A percentile compares a stretch with the other conserved stretches of the same genome.
These are phyloP conservation scores for Calonectria fujianensis DNA, from an alignment of 2,329 filamentous ascomycete species.

Conservation along the genomic window DNA sequence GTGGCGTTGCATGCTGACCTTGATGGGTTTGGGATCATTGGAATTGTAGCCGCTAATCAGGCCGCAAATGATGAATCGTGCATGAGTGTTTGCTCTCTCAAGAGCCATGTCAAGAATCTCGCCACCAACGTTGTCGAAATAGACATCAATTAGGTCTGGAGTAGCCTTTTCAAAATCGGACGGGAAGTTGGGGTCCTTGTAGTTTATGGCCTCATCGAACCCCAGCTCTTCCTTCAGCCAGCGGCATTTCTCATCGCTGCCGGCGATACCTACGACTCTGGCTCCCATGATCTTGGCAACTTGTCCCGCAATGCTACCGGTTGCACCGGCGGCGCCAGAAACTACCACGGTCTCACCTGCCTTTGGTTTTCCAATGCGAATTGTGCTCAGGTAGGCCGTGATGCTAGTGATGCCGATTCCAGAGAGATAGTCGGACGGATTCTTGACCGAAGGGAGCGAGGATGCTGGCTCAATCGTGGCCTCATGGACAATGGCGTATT, in stretches of 20 bases:
- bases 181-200: conserved; percentile 78
- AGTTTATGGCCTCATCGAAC: conserved; percentile 81
- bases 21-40: conserved; percentile 43
- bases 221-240: conserved; percentile 79
- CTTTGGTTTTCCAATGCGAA: conserved; percentile 80
- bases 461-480: conserved; percentile 67
- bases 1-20: neutral
- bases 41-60: conserved; percentile 82
- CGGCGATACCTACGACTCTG: conserved; percentile 79
- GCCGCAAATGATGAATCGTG: conserved; percentile 83
- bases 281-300: conserved; percentile 83
- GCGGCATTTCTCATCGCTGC: conserved; percentile 78
- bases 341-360: conserved; percentile 85
- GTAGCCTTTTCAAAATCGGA: conserved; percentile 77
- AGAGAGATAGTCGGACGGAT: conserved; percentile 76
- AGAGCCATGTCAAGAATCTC: neutral
- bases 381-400: conserved; percentile 86
- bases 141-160: conserved; percentile 77
- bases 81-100: conserved; percentile 81
- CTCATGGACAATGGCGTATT: conserved; percentile 76
- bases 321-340: conserved; percentile 85
- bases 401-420: conserved; percentile 80
- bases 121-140: conserved; percentile 77
- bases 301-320: conserved; percentile 84
- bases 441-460: conserved; percentile 62